Evolutionary conservation across 2,329 filamentous ascomycete genomes (phyloP).

Genomic region (Fusarium annulatum): DNA sequence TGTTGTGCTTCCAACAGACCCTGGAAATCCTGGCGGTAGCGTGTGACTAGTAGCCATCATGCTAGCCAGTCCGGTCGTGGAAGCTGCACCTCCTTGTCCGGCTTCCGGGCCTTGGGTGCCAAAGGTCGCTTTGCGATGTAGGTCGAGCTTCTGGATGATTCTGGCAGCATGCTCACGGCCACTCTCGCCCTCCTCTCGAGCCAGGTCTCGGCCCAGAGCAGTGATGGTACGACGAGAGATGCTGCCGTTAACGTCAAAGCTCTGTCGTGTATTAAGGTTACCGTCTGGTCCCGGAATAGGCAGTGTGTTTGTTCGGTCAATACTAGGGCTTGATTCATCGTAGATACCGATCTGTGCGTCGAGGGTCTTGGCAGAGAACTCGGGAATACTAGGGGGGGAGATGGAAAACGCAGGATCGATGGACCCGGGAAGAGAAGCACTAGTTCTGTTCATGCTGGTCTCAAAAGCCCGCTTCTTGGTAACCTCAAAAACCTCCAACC

Average conservation of each 20-base stretch:
- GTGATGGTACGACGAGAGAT: slow-evolving; percentile 68
- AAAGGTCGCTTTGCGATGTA: slow-evolving; percentile 82
- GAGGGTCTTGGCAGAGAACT: slow-evolving; percentile 85
- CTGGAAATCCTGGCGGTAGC: slow-evolving; percentile 72
- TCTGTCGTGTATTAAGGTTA: slow-evolving; percentile 68
- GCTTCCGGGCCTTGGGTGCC: slow-evolving; percentile 54
- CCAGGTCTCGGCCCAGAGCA: slow-evolving; percentile 58
- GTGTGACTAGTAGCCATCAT: slow-evolving; percentile 87
- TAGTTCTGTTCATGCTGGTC: slow-evolving; percentile 67
- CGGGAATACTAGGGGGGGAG: slow-evolving; percentile 85
- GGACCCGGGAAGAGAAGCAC: slow-evolving; percentile 58
- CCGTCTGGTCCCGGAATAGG: slow-evolving; percentile 70
- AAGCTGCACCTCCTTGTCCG: slow-evolving; percentile 53
- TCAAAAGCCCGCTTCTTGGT: slow-evolving; percentile 94
- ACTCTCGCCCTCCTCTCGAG: slow-evolving; percentile 77
- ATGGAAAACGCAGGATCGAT: slow-evolving; percentile 89
- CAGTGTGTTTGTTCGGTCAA: slow-evolving; percentile 74
- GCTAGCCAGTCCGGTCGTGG: slow-evolving; percentile 78
- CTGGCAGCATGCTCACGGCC: slow-evolving; percentile 84
- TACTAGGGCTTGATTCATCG: slow-evolving; percentile 55
- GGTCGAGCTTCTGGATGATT: slow-evolving; percentile 92
- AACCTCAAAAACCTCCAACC: slow-evolving; percentile 92
- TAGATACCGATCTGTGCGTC: slow-evolving; percentile 72
- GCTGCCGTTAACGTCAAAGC: slow-evolving; percentile 73
- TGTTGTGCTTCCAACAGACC: slow-evolving; percentile 45